A percentile compares a stretch with the other conserved stretches of the same genome.
phyloP scores from a whole-genome alignment of 768 basidiomycete genomes.

The Cyathus striatus region DNA sequence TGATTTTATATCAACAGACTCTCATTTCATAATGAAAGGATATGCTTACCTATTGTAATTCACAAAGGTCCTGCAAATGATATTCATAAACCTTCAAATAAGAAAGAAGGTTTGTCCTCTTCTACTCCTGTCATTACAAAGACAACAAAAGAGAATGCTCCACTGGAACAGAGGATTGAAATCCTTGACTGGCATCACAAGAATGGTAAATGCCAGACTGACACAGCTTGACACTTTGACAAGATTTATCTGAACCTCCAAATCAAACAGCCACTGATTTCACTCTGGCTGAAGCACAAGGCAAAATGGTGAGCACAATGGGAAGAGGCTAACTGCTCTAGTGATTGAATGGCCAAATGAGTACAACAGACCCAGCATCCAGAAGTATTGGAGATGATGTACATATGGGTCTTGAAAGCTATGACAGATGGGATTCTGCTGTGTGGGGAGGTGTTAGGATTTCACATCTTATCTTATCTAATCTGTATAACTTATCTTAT shows the following conservation, averaged over 20 bases:
- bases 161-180: constrained; percentile 25
- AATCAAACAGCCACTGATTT: constrained; percentile 27
- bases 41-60: no score
- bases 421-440: constrained; percentile 22
- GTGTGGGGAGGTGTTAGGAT: constrained; percentile 29
- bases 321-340: constrained; percentile 3
- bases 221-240: constrained; percentile 24
- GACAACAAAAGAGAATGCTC: constrained; percentile 29
- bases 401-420: constrained; percentile 32
- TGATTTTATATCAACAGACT: no score
- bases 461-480: no score
- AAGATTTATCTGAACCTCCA: constrained; percentile 24
- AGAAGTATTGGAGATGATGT: constrained; percentile 26
- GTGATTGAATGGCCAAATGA: constrained; percentile 14
- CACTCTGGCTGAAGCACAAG: constrained; percentile 25
- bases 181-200: constrained; percentile 29
- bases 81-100: no score
- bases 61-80: no score
- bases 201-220: constrained; percentile 23
- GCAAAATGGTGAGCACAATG: constrained; percentile 14
- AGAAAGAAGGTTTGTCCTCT: no score
- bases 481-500: no score
- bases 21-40: no score
- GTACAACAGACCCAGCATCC: constrained; percentile 21
- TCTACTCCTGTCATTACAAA: neutral